Evolutionary conservation across 345 rosid genomes (phyloP), one percentile per base, ranked within the genome.

Genomic region (Eucalyptus tenuipes): DNA sequence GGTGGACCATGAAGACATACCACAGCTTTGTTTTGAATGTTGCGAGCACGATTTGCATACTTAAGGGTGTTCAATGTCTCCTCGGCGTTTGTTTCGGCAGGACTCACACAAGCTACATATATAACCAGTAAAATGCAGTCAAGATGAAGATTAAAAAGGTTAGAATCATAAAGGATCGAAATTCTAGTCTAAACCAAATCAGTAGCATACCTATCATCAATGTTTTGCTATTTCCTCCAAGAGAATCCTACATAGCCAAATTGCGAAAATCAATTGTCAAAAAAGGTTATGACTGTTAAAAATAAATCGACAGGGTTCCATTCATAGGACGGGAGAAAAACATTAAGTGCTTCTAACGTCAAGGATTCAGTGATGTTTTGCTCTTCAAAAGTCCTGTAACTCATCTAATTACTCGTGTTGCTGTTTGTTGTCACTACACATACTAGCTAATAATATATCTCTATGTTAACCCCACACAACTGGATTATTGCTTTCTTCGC

Each of bases 181-280:
- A 42, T 13, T 37, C 55, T n/a, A 87, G 31, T 81, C 31, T 49
- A 66, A 31, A 84, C 55, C 40, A 50, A 16, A 79, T 88, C 55
- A 82, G 87, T 50, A 27, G 17, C 95, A 85, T 96, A 98, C 99
- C 99, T 89, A 98, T 97, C 99, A 98, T 98, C 92, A 97, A 93
- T 17, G 99, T 98, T 92, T 97, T 98, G 93, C 99, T 98, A 93
- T 98, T 98, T 90, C 99, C 99, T 87, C 99, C 99, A 31, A 98
- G 93, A 20, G 99, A 98, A 92, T 98, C 99, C 99, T 98, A 88
- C 59, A 88, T 88, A 87, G 88, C 88, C 88, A 90, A 90, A 89
- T 88, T 52, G 10, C 50, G 68, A 57, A 22, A 9, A 75, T 88
- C 37, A 88, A 87, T 40, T 24, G 85, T 20, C 53, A 25, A 18